These are phyloP conservation scores for Moesziomyces parantarcticus DNA, from an alignment of 1,284 basidiomycete species.

Conservation along the genomic window DNA sequence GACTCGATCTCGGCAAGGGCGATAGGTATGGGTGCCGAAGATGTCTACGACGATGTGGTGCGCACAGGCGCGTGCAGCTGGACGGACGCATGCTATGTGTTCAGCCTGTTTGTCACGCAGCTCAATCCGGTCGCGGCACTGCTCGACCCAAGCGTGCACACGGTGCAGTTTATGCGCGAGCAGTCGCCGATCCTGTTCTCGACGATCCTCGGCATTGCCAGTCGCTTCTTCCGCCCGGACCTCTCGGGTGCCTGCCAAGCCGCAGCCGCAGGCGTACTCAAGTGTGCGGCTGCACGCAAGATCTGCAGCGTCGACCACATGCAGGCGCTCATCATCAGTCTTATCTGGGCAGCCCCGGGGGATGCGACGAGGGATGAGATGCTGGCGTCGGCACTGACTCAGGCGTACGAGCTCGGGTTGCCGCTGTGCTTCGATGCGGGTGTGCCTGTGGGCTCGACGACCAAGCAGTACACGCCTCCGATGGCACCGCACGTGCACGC, in stretches of 20 bases:
- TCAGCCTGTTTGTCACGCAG: constrained; percentile 32
- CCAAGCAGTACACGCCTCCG: constrained; percentile 23
- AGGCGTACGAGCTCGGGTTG: constrained; percentile 68
- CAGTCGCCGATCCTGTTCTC: constrained; percentile 83
- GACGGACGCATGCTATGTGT: constrained; percentile 38
- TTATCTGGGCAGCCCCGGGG: constrained; percentile 79
- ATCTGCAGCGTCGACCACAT: constrained; percentile 82
- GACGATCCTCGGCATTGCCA: constrained; percentile 81
- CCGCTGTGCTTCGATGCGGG: constrained; percentile 28
- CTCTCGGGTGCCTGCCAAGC: constrained; percentile 76
- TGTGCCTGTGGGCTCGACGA: constrained; percentile 13
- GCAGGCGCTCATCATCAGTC: constrained; percentile 83
- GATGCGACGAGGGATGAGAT: constrained; percentile 64
- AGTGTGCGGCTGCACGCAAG: constrained; percentile 79
- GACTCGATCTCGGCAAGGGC: constrained; percentile 4
- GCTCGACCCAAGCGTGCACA: constrained; percentile 67
- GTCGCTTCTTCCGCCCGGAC: constrained; percentile 82
- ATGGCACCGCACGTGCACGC: constrained; percentile 13
- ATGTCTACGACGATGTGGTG: constrained; percentile 38
- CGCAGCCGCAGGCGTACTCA: constrained; percentile 75
- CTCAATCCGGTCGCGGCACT: constrained; percentile 58
- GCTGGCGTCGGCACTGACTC: constrained; percentile 57
- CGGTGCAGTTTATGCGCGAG: constrained; percentile 75
- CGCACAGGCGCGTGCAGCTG: constrained; percentile 22
- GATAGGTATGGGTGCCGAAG: constrained; percentile 8